Evolutionary conservation across 441 rosid species (phyloP), one percentile per base, ranked within the genome.

Genomic region (Bocquillonia castaneifolia): DNA sequence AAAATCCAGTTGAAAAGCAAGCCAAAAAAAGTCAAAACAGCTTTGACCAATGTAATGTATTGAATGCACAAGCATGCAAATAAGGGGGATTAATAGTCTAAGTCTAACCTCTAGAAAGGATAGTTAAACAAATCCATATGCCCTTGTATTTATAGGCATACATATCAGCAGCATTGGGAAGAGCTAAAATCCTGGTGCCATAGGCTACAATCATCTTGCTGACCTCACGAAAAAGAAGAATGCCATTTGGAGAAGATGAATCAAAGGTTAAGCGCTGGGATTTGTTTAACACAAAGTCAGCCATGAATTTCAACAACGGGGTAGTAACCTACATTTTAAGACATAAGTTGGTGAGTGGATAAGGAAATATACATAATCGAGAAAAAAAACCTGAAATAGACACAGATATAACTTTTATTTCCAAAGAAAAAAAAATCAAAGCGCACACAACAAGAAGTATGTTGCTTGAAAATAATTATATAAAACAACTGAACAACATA

Each of bases 221-320:
- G 83, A 88, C 96, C 86, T 96, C 99, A 40, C 99, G 96, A 83
- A 96, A 96, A 71, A 96, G 99, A 68, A 96, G 96, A 81, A 96
- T 93, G 79, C 99, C 99, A 77, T 96, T 93, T 69, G 98, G 96
- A 66, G 99, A 96, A 67, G 97, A 93, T 12, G 97, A 85, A 75
- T 93, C 99, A 79, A 96, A 96, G 57, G 92, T 85, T 75, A 93
- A 73, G 59, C 98, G 92, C 68, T 93, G 98, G 67, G 91, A 85
- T 80, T 93, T 96, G 90, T 93, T 96, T 76, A 88, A 77, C 64
- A 91, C 99, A 74, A 96, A 93, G 82, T 96, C 99, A 72, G 98
- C 92, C 93, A 93, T 82, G 86, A 96, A 96, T 77, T 96, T 93
- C 78, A 96, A 74, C 85, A 93, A 68, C 20, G 97, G 97, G 66